A percentile compares a stretch with the other conserved stretches of the same genome.
Conservation (phyloP, 305 asterid species). For the Nicotiana rustica region DNA sequence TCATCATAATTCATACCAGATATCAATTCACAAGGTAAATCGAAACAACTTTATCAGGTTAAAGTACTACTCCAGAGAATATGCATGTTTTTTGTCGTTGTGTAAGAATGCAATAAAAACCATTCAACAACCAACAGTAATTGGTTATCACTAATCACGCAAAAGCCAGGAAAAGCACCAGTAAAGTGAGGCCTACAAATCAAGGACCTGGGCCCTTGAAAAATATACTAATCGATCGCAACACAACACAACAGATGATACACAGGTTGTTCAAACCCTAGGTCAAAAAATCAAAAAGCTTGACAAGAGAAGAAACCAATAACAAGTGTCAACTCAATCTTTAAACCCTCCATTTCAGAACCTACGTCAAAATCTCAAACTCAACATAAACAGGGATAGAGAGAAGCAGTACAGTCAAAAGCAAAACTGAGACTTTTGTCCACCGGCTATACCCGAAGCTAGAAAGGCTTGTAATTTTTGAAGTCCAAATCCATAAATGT, state of each 20-base stretch:
- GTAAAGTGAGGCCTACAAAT: background rate
- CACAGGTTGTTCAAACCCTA: conserved; percentile 2
- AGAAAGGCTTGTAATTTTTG: too few species aligned
- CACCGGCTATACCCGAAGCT: too few species aligned
- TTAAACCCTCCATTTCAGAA: background rate
- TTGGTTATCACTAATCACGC: background rate
- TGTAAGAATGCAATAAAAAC: background rate
- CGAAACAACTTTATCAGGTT: background rate
- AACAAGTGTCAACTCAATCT: conserved; percentile 1
- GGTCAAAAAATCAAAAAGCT: background rate
- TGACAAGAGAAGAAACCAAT: background rate
- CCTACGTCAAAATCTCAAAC: too few species aligned
- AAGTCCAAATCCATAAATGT: too few species aligned
- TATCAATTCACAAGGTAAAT: background rate
- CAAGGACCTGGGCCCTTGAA: background rate
- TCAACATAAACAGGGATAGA: too few species aligned
- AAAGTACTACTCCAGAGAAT: background rate
- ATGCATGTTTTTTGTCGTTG: background rate
- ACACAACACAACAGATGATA: background rate
- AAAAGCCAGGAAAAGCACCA: background rate
- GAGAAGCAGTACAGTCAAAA: too few species aligned
- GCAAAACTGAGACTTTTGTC: too few species aligned
- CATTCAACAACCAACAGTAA: background rate
- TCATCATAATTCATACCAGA: background rate
- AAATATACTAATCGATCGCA: background rate